Evolutionary conservation across 106 monocot genomes (phyloP).

Genomic region (Apostasia ramifera): DNA sequence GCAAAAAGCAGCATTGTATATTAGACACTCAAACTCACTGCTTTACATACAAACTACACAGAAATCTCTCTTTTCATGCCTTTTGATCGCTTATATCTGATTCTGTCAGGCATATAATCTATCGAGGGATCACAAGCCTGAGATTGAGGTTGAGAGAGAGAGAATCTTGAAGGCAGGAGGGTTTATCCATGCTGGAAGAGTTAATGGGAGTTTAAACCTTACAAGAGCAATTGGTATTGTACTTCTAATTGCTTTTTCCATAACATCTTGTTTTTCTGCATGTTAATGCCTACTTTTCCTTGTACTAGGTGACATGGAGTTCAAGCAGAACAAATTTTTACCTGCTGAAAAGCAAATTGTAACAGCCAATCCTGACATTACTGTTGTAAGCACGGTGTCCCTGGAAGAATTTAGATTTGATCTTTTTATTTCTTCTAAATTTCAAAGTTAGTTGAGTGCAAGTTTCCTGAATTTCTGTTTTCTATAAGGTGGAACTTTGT

Average conservation of each 20-base stretch:
- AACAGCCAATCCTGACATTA: slow-evolving; percentile 87
- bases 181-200: slow-evolving; percentile 85
- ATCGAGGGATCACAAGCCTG: slow-evolving; percentile 97
- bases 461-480: not conserved
- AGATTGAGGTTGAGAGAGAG: slow-evolving; percentile 78
- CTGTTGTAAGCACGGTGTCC: not conserved
- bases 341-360: slow-evolving; percentile 86
- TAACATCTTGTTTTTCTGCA: not conserved
- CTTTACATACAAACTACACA: too few relatives aligned
- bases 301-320: slow-evolving; percentile 84
- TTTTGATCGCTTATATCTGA: not conserved
- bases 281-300: not conserved
- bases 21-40: too few relatives aligned
- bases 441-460: not conserved
- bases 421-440: not conserved
- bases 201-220: slow-evolving; percentile 94
- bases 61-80: too few relatives aligned
- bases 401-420: not conserved
- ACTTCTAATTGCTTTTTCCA: not conserved
- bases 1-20: too few relatives aligned
- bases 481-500: slow-evolving; percentile 78
- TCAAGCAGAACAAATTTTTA: slow-evolving; percentile 90
- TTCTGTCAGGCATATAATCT: slow-evolving; percentile 66
- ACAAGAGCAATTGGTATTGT: slow-evolving; percentile 83
- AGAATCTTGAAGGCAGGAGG: slow-evolving; percentile 91